phyloP scores from a whole-genome alignment of 2,329 filamentous ascomycete species.

The Botrytis squamosa region DNA sequence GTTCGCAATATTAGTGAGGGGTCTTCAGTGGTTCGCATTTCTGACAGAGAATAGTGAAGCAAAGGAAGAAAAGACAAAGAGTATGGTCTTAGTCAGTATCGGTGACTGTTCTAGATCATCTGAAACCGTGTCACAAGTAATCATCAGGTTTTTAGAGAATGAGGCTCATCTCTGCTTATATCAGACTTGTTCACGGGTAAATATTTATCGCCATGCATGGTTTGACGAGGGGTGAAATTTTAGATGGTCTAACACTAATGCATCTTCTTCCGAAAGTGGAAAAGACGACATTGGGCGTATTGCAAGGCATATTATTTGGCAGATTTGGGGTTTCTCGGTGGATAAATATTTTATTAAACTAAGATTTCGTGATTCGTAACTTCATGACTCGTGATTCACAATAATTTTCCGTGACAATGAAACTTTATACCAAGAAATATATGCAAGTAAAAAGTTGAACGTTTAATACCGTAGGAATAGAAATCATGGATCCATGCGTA shows the following conservation, averaged over 20 bases:
- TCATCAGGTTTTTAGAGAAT: not conserved
- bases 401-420: not conserved
- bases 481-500: too few relatives aligned
- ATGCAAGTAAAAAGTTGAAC: not conserved
- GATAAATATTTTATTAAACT: too few relatives aligned
- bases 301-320: not conserved
- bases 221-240: not conserved
- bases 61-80: too few relatives aligned
- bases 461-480: not conserved
- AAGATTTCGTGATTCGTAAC: not conserved
- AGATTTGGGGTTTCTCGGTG: not conserved
- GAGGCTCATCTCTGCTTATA: not conserved
- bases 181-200: not conserved
- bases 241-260: not conserved
- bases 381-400: not conserved
- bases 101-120: not conserved
- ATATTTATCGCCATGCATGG: not conserved
- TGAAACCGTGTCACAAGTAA: not conserved
- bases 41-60: not conserved
- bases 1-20: not conserved
- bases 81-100: not conserved
- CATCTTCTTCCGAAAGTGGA: not conserved
- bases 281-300: not conserved
- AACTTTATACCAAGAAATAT: not conserved
- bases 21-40: not conserved